Conservation (phyloP, 2,329 filamentous ascomycete species). For the Ascocoryne sarcoides region DNA sequence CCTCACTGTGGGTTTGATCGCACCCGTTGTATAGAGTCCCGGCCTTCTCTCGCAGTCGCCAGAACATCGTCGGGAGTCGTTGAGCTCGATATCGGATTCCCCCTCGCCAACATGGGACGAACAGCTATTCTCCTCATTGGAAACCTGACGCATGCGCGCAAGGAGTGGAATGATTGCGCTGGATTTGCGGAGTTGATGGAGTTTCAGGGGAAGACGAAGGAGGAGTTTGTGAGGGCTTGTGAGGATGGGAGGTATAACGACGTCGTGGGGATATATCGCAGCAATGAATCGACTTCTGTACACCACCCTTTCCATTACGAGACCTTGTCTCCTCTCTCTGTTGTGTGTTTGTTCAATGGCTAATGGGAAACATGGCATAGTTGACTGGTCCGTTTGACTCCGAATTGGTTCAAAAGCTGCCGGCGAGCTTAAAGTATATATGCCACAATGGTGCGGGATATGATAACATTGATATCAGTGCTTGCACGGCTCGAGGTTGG, state of each 20-base stretch:
- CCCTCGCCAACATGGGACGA: slow-evolving; percentile 9
- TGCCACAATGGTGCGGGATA: slow-evolving; percentile 68
- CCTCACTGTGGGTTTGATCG: too few relatives aligned
- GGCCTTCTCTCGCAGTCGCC: too few relatives aligned
- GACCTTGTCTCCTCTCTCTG: neutral
- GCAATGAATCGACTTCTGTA: slow-evolving; percentile 53
- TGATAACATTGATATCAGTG: slow-evolving; percentile 66
- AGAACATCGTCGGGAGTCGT: too few relatives aligned
- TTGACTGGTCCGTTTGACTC: slow-evolving; percentile 61
- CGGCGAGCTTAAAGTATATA: slow-evolving; percentile 43
- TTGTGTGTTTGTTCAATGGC: neutral
- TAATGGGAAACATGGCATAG: slow-evolving; percentile 6
- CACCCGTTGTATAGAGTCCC: too few relatives aligned
- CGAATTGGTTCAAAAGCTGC: slow-evolving; percentile 52
- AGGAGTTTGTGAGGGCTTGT: slow-evolving; percentile 60
- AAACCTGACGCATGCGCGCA: slow-evolving; percentile 17
- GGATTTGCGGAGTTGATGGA: slow-evolving; percentile 19
- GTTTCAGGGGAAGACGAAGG: slow-evolving; percentile 42
- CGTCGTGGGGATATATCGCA: slow-evolving; percentile 58
- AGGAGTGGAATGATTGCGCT: slow-evolving; percentile 22
- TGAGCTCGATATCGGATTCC: too few relatives aligned
- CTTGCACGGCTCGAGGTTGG: slow-evolving; percentile 44
- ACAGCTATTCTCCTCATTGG: slow-evolving; percentile 22
- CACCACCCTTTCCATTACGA: too few relatives aligned
- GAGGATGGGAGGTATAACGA: slow-evolving; percentile 54